Evolutionary conservation across 495 filamentous ascomycete species (phyloP), one percentile per base, ranked within the genome.

Genomic region (Margaritispora aquatica): DNA sequence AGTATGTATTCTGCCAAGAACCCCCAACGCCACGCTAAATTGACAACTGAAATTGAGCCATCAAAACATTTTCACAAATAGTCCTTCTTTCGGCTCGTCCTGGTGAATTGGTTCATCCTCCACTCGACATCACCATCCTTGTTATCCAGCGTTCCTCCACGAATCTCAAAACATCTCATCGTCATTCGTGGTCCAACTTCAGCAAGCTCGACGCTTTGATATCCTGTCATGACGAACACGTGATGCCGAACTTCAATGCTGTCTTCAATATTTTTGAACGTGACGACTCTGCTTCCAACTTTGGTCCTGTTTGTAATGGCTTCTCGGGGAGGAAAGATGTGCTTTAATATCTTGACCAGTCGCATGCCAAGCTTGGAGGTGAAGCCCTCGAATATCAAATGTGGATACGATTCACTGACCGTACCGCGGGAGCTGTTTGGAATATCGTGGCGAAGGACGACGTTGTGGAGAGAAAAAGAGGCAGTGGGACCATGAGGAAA

Each of bases 111-210:
- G 57, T 88, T 94, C 61, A 97, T 75, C 54, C 88, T 84, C 94
- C 94, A 98, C 72, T 98, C 95, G 29, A 89, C 82, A 77, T 97
- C 95, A n/a, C 92, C 93, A 63, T 91, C 89, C 63, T 95, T 96
- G 66, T 93, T 95, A 68, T 97, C 94, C 48, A 96, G 75, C 1
- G 93, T 94, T n/a, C 94, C 93, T 54, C 88, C 85, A 50, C 91
- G 80, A 59, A 99, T 96, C 71, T 96, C 90, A 74, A 97, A 99
- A 24, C 92, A 79, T 66, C 88, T 82, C 92, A 99, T 95, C 4
- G 92, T 95, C 88, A 97, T 96, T 57, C 94, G 79, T 3, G 94
- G 94, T 0, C 94, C 94, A 44, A 98, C 95, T 71, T 98, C 94
- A 19, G 90, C 89, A 61, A 98, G 73, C 73, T 97, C 93, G 11